Evolutionary conservation across 176 grass and related monocot genomes (phyloP).

Genomic region (Luzula sylvatica): DNA sequence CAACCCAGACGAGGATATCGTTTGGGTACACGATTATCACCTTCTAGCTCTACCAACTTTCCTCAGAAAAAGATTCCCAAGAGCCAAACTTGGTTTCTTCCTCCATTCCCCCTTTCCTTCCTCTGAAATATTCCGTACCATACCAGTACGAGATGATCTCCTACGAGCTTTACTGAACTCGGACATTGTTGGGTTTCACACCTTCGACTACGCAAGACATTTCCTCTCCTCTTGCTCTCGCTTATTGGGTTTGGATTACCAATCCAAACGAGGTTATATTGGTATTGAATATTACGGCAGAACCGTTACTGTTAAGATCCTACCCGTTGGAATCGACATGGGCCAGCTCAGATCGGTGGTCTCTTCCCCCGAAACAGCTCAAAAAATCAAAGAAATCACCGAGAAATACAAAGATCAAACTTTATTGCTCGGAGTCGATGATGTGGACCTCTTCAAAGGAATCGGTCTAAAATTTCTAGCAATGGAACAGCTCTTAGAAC

Average conservation of each 20-base stretch:
- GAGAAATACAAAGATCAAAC: slow-evolving; percentile 45
- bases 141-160: slow-evolving; percentile 80
- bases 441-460: slow-evolving; percentile 89
- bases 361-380: slow-evolving; percentile 44
- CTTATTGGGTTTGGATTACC: slow-evolving; percentile 65
- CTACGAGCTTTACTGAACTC: slow-evolving; percentile 83
- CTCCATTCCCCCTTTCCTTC: slow-evolving; percentile 96
- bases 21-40: slow-evolving; percentile 97
- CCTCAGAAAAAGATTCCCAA: slow-evolving; percentile 74
- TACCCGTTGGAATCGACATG: slow-evolving; percentile 83
- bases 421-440: slow-evolving; percentile 81
- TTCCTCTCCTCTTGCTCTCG: slow-evolving; percentile 80
- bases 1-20: slow-evolving; percentile 67
- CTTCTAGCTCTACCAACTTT: slow-evolving; percentile 83
- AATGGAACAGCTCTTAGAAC: slow-evolving; percentile 73
- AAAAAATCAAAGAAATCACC: slow-evolving; percentile 26
- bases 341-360: slow-evolving; percentile 69
- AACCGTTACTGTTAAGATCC: slow-evolving; percentile 86
- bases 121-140: slow-evolving; percentile 87
- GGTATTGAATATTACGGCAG: slow-evolving; percentile 94
- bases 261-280: slow-evolving; percentile 90
- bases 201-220: slow-evolving; percentile 93
- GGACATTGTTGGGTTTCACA: slow-evolving; percentile 93
- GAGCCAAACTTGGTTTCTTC: slow-evolving; percentile 73
- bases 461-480: slow-evolving; percentile 92